phyloP scores from a whole-genome alignment of 495 filamentous ascomycete species.

The Penicillium goetzii region DNA sequence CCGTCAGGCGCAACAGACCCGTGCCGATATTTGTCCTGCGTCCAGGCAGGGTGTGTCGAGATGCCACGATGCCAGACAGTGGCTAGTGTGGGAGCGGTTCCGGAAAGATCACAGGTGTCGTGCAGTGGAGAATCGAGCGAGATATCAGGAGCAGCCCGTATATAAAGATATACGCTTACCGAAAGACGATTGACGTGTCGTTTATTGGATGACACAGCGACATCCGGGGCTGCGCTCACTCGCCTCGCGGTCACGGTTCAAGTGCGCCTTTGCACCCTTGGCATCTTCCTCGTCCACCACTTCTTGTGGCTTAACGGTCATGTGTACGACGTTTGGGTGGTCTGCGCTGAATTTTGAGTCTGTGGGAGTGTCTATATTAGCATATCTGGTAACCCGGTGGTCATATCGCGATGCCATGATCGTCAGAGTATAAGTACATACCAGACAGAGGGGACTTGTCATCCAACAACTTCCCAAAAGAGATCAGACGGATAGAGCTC shows the following conservation, averaged over 20 bases:
- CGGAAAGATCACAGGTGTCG: constrained; percentile 1
- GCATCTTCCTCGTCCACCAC: constrained; percentile 87
- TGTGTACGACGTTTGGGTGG: constrained; percentile 82
- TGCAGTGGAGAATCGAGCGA: background rate
- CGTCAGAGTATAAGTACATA: constrained; percentile 34
- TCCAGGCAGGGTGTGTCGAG: constrained; percentile 23
- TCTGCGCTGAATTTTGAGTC: constrained; percentile 79
- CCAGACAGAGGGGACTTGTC: constrained; percentile 81
- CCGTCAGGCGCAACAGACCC: constrained; percentile 2
- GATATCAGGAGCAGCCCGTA: background rate
- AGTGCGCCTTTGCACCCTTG: constrained; percentile 70
- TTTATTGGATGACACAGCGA: constrained; percentile 81
- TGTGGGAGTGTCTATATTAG: constrained; percentile 32
- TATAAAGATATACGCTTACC: background rate
- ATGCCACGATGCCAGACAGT: constrained; percentile 17
- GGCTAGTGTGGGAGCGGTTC: background rate
- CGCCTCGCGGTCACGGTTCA: constrained; percentile 59
- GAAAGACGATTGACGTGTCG: background rate
- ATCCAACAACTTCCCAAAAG: constrained; percentile 83
- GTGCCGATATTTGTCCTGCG: constrained; percentile 21
- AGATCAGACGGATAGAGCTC: constrained; percentile 83
- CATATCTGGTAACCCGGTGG: background rate
- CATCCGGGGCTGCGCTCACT: constrained; percentile 69
- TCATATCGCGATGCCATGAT: background rate
- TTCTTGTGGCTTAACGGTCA: constrained; percentile 90